Evolutionary conservation across 768 basidiomycete species (phyloP).

Genomic region (Trametes cubensis): DNA sequence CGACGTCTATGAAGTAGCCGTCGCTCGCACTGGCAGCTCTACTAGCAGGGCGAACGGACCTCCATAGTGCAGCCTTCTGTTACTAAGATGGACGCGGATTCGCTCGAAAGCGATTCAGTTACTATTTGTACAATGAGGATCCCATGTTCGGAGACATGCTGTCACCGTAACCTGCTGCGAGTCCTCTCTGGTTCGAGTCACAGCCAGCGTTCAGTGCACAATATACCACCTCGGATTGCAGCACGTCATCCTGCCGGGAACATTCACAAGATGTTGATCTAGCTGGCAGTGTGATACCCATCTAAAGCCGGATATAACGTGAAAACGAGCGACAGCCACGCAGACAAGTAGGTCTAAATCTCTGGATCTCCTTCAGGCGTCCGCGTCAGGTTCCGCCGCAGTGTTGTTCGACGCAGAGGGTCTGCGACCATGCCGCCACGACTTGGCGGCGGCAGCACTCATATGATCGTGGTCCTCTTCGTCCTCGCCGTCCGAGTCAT

Average conservation of each 20-base stretch:
- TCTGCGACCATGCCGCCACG: slow-evolving; percentile 32
- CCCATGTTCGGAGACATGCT: no score
- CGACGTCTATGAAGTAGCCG: slow-evolving; percentile 62
- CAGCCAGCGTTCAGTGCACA: no score
- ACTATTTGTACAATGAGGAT: no score
- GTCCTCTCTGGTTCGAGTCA: no score
- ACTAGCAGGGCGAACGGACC: neutral
- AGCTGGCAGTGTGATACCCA: neutral
- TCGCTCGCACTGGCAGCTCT: neutral
- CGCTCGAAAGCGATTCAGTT: no score
- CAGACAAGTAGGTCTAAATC: neutral
- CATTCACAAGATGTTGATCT: no score
- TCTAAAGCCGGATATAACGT: no score
- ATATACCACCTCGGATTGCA: no score
- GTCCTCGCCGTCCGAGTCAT: slow-evolving; percentile 49
- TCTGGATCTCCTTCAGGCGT: neutral
- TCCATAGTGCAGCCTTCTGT: no score
- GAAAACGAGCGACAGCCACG: neutral
- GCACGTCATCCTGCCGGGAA: no score
- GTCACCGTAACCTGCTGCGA: no score
- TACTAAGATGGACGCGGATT: no score
- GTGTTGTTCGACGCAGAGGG: neutral
- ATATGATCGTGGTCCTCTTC: slow-evolving; percentile 40
- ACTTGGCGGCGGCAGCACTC: slow-evolving; percentile 27
- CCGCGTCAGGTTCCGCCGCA: neutral